These are phyloP conservation scores for Mycena maculata DNA, from an alignment of 768 basidiomycete genomes.

Conservation along the genomic window DNA sequence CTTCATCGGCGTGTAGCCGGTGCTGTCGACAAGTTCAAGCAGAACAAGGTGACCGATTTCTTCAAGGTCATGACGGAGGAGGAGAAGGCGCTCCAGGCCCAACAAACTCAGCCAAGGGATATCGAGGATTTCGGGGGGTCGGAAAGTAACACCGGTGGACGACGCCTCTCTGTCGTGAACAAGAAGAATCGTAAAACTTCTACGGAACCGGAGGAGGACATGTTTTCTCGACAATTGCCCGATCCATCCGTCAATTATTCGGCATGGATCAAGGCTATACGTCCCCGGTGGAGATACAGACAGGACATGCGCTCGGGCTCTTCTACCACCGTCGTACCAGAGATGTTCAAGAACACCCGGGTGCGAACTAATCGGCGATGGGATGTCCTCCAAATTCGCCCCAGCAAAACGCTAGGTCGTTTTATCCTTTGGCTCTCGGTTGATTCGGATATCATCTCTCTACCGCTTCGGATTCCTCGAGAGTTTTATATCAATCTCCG, in stretches of 20 bases:
- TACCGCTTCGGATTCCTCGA: conserved; percentile 87
- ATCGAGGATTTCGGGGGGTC: conserved; percentile 68
- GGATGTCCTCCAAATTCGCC: conserved; percentile 94
- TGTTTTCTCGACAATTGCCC: conserved; percentile 59
- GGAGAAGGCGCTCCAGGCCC: conserved; percentile 38
- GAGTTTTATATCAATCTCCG: conserved; percentile 95
- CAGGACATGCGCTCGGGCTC: conserved; percentile 61
- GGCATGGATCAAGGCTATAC: conserved; percentile 82
- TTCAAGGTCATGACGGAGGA: conserved; percentile 64
- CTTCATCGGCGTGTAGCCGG: conserved; percentile 90
- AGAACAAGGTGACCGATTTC: conserved; percentile 97
- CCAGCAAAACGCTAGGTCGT: conserved; percentile 80
- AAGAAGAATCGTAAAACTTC: conserved; percentile 59
- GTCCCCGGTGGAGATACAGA: conserved; percentile 78
- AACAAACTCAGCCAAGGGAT: conserved; percentile 55
- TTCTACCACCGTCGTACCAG: conserved; percentile 62
- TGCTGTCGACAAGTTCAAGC: conserved; percentile 95
- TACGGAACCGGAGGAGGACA: conserved; percentile 55
- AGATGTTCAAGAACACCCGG: conserved; percentile 77
- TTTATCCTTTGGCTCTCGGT: conserved; percentile 91
- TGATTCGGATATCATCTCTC: conserved; percentile 79
- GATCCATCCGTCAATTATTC: conserved; percentile 75
- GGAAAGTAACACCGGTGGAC: conserved; percentile 41
- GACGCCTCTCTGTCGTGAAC: conserved; percentile 65
- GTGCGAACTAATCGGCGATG: conserved; percentile 76